Percentiles rank a stretch among this genome's conserved stretches.
phyloP scores from a whole-genome alignment of 2,329 filamentous ascomycete genomes.

The Penicillium nordicum region DNA sequence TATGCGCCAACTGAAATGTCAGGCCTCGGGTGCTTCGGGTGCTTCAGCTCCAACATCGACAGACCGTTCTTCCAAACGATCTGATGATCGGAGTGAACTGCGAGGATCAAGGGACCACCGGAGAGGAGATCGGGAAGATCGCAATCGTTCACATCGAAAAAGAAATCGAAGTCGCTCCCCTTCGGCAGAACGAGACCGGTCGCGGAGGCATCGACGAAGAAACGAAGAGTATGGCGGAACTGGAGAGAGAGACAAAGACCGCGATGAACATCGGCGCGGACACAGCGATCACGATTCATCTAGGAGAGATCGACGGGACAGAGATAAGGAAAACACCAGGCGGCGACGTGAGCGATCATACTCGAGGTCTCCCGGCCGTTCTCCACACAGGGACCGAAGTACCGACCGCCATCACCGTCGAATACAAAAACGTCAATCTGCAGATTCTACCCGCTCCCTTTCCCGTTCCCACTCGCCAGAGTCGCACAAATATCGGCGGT shows the following conservation, averaged over 20 bases:
- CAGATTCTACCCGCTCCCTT: constrained; percentile 9
- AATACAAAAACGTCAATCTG: constrained; percentile 30
- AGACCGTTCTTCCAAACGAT: constrained; percentile 39
- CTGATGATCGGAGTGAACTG: constrained; percentile 17
- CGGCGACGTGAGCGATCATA: constrained; percentile 11
- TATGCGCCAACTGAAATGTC: constrained; percentile 56
- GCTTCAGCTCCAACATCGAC: constrained; percentile 15
- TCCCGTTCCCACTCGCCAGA: constrained; percentile 9
- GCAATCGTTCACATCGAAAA: constrained; percentile 27
- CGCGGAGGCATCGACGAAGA: constrained; percentile 23
- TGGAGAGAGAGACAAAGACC: constrained; percentile 15
- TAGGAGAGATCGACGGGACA: constrained; percentile 13
- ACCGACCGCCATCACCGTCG: constrained; percentile 18
- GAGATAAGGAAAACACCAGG: constrained; percentile 9
- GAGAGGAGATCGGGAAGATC: constrained; percentile 19
- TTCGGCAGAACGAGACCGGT: constrained; percentile 25
- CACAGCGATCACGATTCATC: constrained; percentile 13
- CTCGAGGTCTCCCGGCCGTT: constrained; percentile 22
- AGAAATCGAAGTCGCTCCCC: constrained; percentile 29
- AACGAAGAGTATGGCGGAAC: constrained; percentile 20
- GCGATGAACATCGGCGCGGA: constrained; percentile 15
- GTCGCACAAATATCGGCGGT: neutral
- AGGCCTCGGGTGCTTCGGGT: constrained; percentile 26
- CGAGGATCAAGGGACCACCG: constrained; percentile 21
- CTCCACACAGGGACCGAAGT: constrained; percentile 19